Evolutionary conservation across 345 rosid species (phyloP).

Genomic region (Pistacia atlantica): DNA sequence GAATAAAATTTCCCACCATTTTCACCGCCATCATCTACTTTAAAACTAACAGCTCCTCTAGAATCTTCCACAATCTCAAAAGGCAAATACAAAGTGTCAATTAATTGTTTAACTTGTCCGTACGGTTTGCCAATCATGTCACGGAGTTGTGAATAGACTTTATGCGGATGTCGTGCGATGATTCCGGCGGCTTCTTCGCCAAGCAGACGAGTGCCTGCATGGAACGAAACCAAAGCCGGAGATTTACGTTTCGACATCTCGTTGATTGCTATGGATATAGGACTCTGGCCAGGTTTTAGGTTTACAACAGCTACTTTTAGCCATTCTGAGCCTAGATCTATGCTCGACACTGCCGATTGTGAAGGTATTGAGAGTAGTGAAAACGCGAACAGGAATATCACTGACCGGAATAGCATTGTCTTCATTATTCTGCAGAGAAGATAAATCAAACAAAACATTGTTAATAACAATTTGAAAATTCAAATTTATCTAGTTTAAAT

Average conservation of each 20-base stretch:
- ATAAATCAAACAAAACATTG: background rate
- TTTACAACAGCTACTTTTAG: conserved; percentile 89
- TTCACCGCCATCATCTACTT: conserved; percentile 48
- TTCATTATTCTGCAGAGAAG: conserved; percentile 28
- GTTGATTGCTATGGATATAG: conserved; percentile 89
- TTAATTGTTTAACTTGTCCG: conserved; percentile 49
- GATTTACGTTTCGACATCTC: conserved; percentile 99
- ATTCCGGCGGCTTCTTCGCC: conserved; percentile 97
- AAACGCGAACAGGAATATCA: conserved; percentile 36
- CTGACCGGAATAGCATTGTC: conserved; percentile 36
- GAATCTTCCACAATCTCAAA: conserved; percentile 71
- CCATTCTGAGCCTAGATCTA: conserved; percentile 99
- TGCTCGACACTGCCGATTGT: conserved; percentile 80
- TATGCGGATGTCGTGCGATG: conserved; percentile 81
- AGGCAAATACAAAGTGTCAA: conserved; percentile 75
- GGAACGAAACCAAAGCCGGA: conserved; percentile 87
- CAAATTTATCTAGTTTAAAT: background rate
- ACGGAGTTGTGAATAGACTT: conserved; percentile 76
- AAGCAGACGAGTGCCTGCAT: conserved; percentile 64
- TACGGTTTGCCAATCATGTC: conserved; percentile 88
- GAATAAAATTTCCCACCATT: conserved; percentile 49
- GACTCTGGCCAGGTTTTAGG: conserved; percentile 83
- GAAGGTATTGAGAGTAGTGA: conserved; percentile 39
- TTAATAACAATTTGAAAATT: background rate
- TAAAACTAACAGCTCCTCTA: conserved; percentile 69